phyloP scores from a whole-genome alignment of 2,329 filamentous ascomycete genomes.

The Aplosporella prunicola region DNA sequence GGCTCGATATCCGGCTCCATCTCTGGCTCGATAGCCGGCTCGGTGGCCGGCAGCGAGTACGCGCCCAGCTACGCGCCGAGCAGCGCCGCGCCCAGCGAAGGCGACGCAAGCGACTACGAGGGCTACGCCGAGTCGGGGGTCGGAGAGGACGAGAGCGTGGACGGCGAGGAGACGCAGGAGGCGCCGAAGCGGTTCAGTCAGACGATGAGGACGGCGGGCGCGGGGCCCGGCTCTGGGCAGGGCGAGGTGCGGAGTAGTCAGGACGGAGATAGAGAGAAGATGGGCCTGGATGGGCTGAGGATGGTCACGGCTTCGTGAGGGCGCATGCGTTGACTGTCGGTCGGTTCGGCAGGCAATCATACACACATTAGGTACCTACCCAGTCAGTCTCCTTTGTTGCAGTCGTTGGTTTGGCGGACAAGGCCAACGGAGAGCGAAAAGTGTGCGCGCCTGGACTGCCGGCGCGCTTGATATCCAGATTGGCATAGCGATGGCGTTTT shows the following conservation, averaged over 20 bases:
- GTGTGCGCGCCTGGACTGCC: too few species aligned
- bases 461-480: neutral
- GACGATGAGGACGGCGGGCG: slow-evolving; percentile 8
- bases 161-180: neutral
- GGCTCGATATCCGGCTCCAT: too few species aligned
- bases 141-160: neutral
- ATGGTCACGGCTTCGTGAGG: slow-evolving; percentile 8
- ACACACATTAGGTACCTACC: too few species aligned
- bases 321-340: neutral
- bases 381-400: too few species aligned
- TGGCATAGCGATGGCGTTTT: slow-evolving; percentile 8
- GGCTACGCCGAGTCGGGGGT: slow-evolving; percentile 1
- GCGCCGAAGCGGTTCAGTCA: slow-evolving; percentile 2
- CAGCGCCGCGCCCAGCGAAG: too few species aligned
- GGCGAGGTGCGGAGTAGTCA: too few species aligned
- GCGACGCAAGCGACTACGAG: slow-evolving; percentile 5
- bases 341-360: neutral
- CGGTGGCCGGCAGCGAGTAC: slow-evolving; percentile 10
- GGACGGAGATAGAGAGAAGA: slow-evolving; percentile 3
- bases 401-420: too few species aligned
- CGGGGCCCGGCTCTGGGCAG: too few species aligned
- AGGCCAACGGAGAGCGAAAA: too few species aligned
- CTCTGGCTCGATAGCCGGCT: too few species aligned
- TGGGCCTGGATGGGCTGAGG: slow-evolving; percentile 2
- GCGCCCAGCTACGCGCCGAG: slow-evolving; percentile 4